Evolutionary conservation across 176 grass and related monocot genomes (phyloP), one percentile per base, ranked within the genome.

Genomic region (Lolium multiflorum): DNA sequence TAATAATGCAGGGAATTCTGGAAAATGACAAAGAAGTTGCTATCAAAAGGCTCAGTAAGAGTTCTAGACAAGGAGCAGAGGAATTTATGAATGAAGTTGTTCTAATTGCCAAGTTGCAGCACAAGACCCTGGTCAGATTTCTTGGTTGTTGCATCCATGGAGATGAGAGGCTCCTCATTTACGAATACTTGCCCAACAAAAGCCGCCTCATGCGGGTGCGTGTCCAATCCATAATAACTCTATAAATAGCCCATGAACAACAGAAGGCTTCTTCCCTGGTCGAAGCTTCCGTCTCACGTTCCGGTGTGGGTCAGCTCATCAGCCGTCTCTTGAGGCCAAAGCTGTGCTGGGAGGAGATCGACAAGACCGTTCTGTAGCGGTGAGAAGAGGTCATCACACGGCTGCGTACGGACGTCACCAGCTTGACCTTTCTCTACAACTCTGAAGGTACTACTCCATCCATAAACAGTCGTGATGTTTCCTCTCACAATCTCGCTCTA

Each of bases 141-240:
- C 82, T 90, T 4, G 85, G 88, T 15, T 90, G 78, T 9, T 93
- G 85, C 48, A 86, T 86, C 52, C 85, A 82, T 57, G 82, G 11
- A 61, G 88, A 93, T 35, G 91, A 91, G 84, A 94, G 83, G 71
- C 8, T 94, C 5, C 55, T 91, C 1, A 84, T 88, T 4, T 91
- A 91, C 0, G 90, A 88, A 13, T 88, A 88, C 63, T 47, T 91
- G 21, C 82, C 82, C 0, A 91, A 88, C 71, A 88, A 77, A 82
- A 85, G 90, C 31, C 3, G 31, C 31, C 31, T 35, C 2, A 3
- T 35, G 31, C 31, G 31, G 31, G 31, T 35, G 31, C 31, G 2
- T 35, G 31, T 35, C 31, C 31, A 35, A 3, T 35, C 31, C 2
- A 35, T 35, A 35, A 35, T 35, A 43, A 43, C 41, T 43, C 41